phyloP scores from a whole-genome alignment of 2,329 filamentous ascomycete genomes.

The Pseudogymnoascus sp. region DNA sequence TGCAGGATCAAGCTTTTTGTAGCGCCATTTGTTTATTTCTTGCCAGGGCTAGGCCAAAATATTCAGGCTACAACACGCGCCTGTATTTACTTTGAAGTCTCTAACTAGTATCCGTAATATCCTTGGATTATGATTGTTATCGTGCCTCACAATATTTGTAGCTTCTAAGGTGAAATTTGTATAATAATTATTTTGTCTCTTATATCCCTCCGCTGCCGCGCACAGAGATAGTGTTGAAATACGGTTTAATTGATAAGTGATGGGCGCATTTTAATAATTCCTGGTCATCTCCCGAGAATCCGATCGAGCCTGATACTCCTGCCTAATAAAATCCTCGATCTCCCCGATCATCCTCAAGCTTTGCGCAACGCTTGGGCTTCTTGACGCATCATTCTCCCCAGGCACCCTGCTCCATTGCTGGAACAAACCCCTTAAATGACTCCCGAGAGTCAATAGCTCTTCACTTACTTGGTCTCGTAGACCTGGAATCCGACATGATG shows the following conservation, averaged over 20 bases:
- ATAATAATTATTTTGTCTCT: not conserved
- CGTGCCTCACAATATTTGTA: not conserved
- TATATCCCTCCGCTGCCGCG: not conserved
- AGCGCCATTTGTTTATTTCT: not conserved
- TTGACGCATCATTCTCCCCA: slow-evolving; percentile 33
- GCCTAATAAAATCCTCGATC: slow-evolving; percentile 37
- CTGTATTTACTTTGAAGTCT: not conserved
- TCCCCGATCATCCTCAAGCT: slow-evolving; percentile 41
- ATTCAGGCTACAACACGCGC: not conserved
- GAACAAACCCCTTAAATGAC: slow-evolving; percentile 37
- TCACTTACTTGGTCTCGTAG: slow-evolving; percentile 34
- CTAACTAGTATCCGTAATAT: not conserved
- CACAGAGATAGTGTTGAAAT: not conserved
- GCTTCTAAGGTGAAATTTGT: not conserved
- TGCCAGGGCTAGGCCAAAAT: not conserved
- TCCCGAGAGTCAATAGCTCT: slow-evolving; percentile 35
- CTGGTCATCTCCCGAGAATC: slow-evolving; percentile 1
- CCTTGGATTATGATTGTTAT: not conserved
- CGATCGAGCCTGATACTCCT: slow-evolving; percentile 26
- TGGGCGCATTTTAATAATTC: not conserved
- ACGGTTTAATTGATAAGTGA: not conserved
- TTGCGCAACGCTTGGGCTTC: slow-evolving; percentile 39
- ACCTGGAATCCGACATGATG: slow-evolving; percentile 36
- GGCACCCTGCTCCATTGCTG: slow-evolving; percentile 36
- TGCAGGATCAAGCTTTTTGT: not conserved